Evolutionary conservation across 192 early-diverging fungal genomes (phyloP).

Genomic region (Gigaspora rosea): DNA sequence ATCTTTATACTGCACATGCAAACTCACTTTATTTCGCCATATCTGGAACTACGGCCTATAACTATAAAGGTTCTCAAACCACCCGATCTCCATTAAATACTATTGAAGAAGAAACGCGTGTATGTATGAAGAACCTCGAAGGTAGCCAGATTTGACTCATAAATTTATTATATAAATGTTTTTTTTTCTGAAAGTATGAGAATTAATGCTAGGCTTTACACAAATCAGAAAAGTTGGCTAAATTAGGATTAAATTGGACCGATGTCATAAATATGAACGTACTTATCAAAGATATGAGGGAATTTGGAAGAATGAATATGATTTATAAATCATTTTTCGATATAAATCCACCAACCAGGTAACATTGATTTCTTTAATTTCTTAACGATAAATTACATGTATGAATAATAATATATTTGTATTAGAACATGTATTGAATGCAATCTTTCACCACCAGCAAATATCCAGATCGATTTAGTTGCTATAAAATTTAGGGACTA

Average conservation of each 20-base stretch:
- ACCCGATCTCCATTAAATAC: slow-evolving; percentile 7
- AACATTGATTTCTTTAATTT: slow-evolving; percentile 3
- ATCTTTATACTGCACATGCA: neutral
- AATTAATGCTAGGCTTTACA: neutral
- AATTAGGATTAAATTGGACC: slow-evolving; percentile 48
- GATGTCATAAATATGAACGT: slow-evolving; percentile 70
- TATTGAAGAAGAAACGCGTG: slow-evolving; percentile 51
- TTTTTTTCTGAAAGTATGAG: no score
- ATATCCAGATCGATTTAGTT: slow-evolving; percentile 66
- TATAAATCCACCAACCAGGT: slow-evolving; percentile 76
- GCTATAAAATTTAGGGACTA: slow-evolving; percentile 41
- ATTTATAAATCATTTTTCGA: slow-evolving; percentile 70
- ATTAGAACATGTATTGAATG: slow-evolving; percentile 65
- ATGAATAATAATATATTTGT: neutral
- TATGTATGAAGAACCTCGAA: slow-evolving; percentile 51
- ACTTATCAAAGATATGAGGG: slow-evolving; percentile 63
- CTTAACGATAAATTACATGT: neutral
- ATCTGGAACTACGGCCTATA: slow-evolving; percentile 51
- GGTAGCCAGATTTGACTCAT: slow-evolving; percentile 21
- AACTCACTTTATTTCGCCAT: slow-evolving; percentile 36
- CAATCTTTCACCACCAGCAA: slow-evolving; percentile 38
- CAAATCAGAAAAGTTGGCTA: slow-evolving; percentile 42
- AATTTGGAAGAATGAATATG: slow-evolving; percentile 64
- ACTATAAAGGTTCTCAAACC: neutral
- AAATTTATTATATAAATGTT: no score